Evolutionary conservation across 495 filamentous ascomycete species (phyloP), one percentile per base, ranked within the genome.

Genomic region (Penicillium steckii): DNA sequence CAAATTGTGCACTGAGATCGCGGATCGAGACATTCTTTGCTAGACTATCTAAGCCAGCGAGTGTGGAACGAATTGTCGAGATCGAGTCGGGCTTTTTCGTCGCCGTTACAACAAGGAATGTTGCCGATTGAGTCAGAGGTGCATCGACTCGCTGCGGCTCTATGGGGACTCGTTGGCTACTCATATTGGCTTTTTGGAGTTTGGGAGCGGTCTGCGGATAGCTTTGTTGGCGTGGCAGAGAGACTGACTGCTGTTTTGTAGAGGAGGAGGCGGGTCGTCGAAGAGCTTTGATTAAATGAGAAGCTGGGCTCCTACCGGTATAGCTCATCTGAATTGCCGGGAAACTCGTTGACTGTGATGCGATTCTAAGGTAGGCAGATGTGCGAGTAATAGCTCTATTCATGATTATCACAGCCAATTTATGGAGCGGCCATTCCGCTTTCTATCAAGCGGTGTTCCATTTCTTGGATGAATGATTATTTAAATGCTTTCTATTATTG

Each of bases 1-100:
- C 61, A 53, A 83, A 80, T 15, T 61, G 61, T 18, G 77, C 72
- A 12, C 48, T 61, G 4, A 74, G 69, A 44, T 82, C 79, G 27
- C 80, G 78, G 29, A 82, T 74, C 6, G 74, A 56, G 26, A 84
- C 74, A 46, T 80, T 82, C 53, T 84, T 84, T 25, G 77, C 57
- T 32, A 82, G 69, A 43, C 69, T 66, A 27, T 62, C 63, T 37
- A 82, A 56, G 22, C 57, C 55, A 12, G 79, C 70, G 15, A 82
- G 62, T 7, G 74, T 68, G 1, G 72, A 75, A 29, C 75, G 74
- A 10, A 78, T 62, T 2, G 69, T 74, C 12, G 56, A 35, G 46
- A 72, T 57, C 12, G 79, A 65, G 12, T 66, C 54, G 12, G 64
- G 48, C 19, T 62, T 72, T 57, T 61, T 53, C 15, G 62, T 71